Evolutionary conservation across 352 stramenopile genomes (phyloP), one percentile per base, ranked within the genome.

Genomic region (Phytophthora sojae): DNA sequence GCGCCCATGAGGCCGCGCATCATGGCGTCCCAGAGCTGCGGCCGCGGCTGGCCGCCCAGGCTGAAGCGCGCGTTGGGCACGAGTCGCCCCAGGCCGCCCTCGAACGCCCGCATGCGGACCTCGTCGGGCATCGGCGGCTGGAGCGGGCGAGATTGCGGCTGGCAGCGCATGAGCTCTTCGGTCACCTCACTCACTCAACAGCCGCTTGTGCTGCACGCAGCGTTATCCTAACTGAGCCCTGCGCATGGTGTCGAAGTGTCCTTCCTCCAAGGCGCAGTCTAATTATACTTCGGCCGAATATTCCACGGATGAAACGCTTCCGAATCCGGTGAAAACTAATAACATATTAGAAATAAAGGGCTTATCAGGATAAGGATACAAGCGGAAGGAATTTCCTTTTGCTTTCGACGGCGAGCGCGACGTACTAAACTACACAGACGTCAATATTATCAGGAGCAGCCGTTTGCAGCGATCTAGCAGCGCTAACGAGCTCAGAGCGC

Each of bases 11-110:
- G 69, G 1, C 53, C 44, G 12, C 64, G 69, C 53, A 76, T 68
- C 53, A 73, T 69, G 19, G 35, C 64, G 53, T 73, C 64, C 64
- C 64, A 76, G 17, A 72, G 63, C n/a, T 58, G 62, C 11, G 67
- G 67, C 1, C 67, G 61, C 19, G 30, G 4, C 30, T 67, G 55
- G 7, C 61, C 67, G 8, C 52, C 52, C 4, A 76, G 14, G 1
- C 26, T 17, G 26, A 62, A 73, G 25, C 57, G 68, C 2, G 52
- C 44, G 8, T 19, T 23, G 0, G 45, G 67, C 26, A 29, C 60
- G 9, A 73, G 29, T 8, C 26, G 47, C 37, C 26, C 3, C 4
- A 69, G n/a, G 17, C 69, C 60, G 39, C 23, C 51, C 29, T 71
- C 49, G 12, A 69, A 25, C 9, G 64, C 35, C 25, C 56, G 53